phyloP scores from a whole-genome alignment of 306 rosid species.

The Cucurbita pepo region DNA sequence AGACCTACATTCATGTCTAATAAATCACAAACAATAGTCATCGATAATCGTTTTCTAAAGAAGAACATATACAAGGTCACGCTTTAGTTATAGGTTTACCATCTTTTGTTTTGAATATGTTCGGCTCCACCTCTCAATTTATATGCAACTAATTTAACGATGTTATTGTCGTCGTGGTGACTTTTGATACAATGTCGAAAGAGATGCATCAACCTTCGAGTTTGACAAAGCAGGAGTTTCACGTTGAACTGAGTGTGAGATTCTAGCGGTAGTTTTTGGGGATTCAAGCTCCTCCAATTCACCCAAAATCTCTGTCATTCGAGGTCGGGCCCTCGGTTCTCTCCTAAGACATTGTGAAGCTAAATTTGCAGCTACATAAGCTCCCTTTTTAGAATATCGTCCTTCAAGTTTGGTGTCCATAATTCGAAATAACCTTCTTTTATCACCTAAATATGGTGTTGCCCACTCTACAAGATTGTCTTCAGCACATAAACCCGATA shows the following conservation, averaged over 20 bases:
- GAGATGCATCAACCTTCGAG: not conserved
- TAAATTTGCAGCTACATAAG: slow-evolving; percentile 57
- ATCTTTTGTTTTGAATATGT: too few species aligned
- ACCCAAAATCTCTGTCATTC: slow-evolving; percentile 54
- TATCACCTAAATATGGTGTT: slow-evolving; percentile 60
- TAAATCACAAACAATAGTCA: too few species aligned
- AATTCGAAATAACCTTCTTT: slow-evolving; percentile 56
- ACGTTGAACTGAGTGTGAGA: slow-evolving; percentile 23
- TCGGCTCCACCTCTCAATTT: too few species aligned
- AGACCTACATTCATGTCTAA: too few species aligned
- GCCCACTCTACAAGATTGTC: slow-evolving; percentile 88
- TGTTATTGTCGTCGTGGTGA: slow-evolving; percentile 31
- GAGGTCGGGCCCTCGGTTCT: slow-evolving; percentile 72
- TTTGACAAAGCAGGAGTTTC: not conserved
- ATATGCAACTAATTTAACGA: too few species aligned
- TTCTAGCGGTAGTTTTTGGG: slow-evolving; percentile 32
- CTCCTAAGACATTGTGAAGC: slow-evolving; percentile 55
- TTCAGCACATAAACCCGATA: slow-evolving; percentile 76
- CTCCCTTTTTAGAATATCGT: slow-evolving; percentile 74
- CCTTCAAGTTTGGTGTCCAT: slow-evolving; percentile 92
- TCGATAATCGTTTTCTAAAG: too few species aligned
- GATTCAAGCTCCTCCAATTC: slow-evolving; percentile 52
- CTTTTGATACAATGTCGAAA: not conserved
- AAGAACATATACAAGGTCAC: too few species aligned
- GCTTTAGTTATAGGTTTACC: too few species aligned